Percentiles rank a stretch among this genome's conserved stretches.
phyloP scores from a whole-genome alignment of 2,329 filamentous ascomycete species.

The Xylaria sp. region DNA sequence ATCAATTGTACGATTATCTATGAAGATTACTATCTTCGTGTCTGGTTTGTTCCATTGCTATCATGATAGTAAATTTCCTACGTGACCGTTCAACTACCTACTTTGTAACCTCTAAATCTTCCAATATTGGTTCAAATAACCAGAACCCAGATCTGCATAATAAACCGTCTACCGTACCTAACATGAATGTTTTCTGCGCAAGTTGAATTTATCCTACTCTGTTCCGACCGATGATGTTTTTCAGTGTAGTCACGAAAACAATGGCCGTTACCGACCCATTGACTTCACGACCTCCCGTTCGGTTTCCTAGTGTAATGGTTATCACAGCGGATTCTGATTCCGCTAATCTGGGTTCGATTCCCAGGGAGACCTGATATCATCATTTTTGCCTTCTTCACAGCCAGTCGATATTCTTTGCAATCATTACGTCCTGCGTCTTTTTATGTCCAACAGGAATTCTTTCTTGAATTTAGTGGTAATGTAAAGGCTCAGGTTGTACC shows the following conservation, averaged over 20 bases:
- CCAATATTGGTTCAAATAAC: background rate
- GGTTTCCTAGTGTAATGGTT: slow-evolving; percentile 18
- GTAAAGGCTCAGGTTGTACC: background rate
- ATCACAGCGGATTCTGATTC: slow-evolving; percentile 14
- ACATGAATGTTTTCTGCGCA: background rate
- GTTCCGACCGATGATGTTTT: too few species aligned
- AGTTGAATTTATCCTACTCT: too few species aligned
- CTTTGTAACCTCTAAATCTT: background rate
- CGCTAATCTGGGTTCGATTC: slow-evolving; percentile 17
- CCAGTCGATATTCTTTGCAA: too few species aligned
- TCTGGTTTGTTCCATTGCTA: background rate
- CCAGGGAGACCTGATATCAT: slow-evolving; percentile 1
- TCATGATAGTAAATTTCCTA: background rate
- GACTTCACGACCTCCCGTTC: background rate
- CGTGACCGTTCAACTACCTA: background rate
- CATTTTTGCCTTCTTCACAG: too few species aligned
- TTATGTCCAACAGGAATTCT: background rate
- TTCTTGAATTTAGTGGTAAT: too few species aligned
- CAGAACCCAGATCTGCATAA: background rate
- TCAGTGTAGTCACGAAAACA: too few species aligned
- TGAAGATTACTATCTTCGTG: background rate
- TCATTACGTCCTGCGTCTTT: too few species aligned
- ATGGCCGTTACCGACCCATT: background rate
- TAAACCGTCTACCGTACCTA: background rate
- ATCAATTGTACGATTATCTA: background rate